Evolutionary conservation across 202 grass and related monocot genomes (phyloP).

Genomic region (Schoenoplectus tabernaemontani): DNA sequence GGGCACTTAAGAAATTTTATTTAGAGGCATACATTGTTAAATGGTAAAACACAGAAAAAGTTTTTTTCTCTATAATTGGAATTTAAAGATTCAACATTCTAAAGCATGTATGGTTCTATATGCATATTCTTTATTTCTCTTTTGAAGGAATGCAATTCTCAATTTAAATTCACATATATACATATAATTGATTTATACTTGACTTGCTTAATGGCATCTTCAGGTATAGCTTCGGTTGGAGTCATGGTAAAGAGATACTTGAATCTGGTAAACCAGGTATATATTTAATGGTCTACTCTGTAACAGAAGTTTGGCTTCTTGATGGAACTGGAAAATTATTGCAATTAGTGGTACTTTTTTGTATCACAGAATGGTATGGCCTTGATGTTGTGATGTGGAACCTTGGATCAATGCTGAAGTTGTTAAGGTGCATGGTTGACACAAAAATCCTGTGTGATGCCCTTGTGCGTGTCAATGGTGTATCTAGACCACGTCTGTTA

Average conservation of each 20-base stretch:
- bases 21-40: neutral
- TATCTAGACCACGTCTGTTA: neutral
- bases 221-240: constrained; percentile 95
- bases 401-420: no score
- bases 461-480: neutral
- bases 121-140: neutral
- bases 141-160: neutral
- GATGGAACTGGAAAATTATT: neutral
- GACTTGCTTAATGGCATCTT: neutral
- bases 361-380: no score
- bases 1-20: neutral
- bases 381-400: no score
- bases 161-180: constrained; percentile 1
- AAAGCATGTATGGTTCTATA: neutral
- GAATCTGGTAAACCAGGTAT: constrained; percentile 86
- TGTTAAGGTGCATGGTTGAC: no score
- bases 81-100: neutral
- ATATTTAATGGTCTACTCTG: neutral
- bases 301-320: neutral
- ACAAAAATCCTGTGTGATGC: neutral
- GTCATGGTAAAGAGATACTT: constrained; percentile 86
- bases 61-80: neutral
- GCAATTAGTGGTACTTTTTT: neutral
- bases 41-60: neutral
- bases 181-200: neutral